Percentiles rank a stretch among this genome's conserved stretches.
These are phyloP conservation scores for Gautieria morchelliformis DNA, from an alignment of 768 basidiomycete species.

Conservation along the genomic window DNA sequence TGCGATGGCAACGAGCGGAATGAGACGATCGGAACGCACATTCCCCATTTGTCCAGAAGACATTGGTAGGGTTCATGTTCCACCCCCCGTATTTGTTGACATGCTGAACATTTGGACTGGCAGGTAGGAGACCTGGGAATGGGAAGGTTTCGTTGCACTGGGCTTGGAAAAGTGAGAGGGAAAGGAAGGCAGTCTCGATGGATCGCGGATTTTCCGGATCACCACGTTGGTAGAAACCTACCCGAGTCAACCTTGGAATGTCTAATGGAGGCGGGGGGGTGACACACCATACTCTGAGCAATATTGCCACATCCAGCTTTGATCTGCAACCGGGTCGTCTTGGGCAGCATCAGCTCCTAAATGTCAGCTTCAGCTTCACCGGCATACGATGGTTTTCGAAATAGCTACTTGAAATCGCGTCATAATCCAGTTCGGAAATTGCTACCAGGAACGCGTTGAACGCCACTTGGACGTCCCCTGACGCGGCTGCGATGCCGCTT, in stretches of 20 bases:
- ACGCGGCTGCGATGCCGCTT: slow-evolving; percentile 26
- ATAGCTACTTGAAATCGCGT: slow-evolving; percentile 27
- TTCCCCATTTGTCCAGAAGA: slow-evolving; percentile 41
- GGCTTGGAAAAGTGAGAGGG: slow-evolving; percentile 35
- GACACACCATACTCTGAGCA: slow-evolving; percentile 39
- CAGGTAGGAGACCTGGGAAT: slow-evolving; percentile 29
- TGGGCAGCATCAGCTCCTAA: slow-evolving; percentile 10
- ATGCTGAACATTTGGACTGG: slow-evolving; percentile 32
- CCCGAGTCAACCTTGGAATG: background rate
- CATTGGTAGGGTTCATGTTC: slow-evolving; percentile 40
- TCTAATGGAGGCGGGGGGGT: background rate
- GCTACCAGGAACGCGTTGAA: slow-evolving; percentile 34
- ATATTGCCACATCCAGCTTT: slow-evolving; percentile 46
- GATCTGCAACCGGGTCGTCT: slow-evolving; percentile 35
- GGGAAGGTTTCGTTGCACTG: slow-evolving; percentile 35
- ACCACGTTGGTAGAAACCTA: slow-evolving; percentile 40
- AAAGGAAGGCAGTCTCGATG: slow-evolving; percentile 38
- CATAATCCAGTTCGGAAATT: slow-evolving; percentile 36
- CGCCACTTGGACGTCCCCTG: slow-evolving; percentile 24
- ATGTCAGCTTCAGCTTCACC: background rate
- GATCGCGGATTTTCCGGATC: slow-evolving; percentile 35
- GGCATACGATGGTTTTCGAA: background rate
- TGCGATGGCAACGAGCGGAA: background rate
- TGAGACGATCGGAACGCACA: slow-evolving; percentile 20
- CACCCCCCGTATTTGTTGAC: slow-evolving; percentile 45